Evolutionary conservation across 257 asterid genomes (phyloP).

Genomic region (Solanum corneliomulleri): DNA sequence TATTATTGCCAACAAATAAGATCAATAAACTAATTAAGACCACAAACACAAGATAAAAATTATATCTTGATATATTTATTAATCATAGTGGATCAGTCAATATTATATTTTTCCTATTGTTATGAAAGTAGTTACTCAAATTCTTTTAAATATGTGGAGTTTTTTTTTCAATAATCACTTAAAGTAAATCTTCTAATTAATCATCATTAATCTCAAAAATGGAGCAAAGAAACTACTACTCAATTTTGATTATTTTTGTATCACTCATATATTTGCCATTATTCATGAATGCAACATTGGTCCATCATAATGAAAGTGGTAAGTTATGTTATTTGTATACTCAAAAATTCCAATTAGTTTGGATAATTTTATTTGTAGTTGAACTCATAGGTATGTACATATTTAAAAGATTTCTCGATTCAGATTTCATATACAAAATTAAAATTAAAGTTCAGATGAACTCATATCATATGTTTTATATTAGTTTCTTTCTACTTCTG

Average conservation of each 20-base stretch:
- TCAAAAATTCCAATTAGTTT: background rate
- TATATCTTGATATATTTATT: background rate
- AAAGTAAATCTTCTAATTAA: background rate
- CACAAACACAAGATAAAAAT: background rate
- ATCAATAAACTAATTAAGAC: background rate
- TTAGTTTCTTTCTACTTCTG: background rate
- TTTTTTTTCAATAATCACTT: background rate
- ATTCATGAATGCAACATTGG: slow-evolving; percentile 14
- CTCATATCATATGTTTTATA: background rate
- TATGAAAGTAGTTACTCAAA: background rate
- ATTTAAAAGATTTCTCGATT: background rate
- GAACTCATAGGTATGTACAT: background rate
- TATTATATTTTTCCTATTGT: background rate
- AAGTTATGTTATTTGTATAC: background rate
- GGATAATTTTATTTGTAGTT: background rate
- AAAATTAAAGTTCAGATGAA: background rate
- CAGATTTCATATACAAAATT: background rate
- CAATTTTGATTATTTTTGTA: background rate
- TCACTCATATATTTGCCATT: slow-evolving; percentile 16
- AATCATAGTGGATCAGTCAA: background rate
- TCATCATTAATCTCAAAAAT: background rate
- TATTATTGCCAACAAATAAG: background rate
- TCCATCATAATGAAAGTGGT: slow-evolving; percentile 42
- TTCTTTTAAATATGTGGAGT: background rate
- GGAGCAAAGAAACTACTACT: slow-evolving; percentile 3